A percentile compares a stretch with the other conserved stretches of the same genome.
Evolutionary conservation across 805 yeast species (phyloP).

Genomic region (Pachysolen tannophilus): DNA sequence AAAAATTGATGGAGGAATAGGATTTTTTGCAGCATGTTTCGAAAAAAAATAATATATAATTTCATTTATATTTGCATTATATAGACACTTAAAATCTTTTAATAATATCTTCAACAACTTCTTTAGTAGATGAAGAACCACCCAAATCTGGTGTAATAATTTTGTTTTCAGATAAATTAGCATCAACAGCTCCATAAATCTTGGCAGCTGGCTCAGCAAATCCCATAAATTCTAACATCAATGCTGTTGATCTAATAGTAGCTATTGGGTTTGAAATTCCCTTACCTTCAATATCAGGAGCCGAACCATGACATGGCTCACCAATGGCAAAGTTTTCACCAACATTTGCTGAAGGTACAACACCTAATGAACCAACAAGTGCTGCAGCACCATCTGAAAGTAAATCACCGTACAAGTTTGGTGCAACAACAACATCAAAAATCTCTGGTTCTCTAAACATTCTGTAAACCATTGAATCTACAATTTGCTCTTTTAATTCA

Average conservation of each 20-base stretch:
- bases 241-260: constrained; percentile 94
- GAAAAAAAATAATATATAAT: constrained; percentile 25
- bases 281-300: constrained; percentile 96
- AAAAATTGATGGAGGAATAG: constrained; percentile 94
- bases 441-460: constrained; percentile 97
- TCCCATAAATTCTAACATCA: constrained; percentile 96
- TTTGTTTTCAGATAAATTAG: constrained; percentile 72
- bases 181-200: constrained; percentile 92
- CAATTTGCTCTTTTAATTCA: constrained; percentile 87
- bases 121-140: constrained; percentile 78
- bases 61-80: not conserved
- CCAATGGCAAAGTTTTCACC: constrained; percentile 96
- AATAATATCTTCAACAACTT: constrained; percentile 80
- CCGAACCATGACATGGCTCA: constrained; percentile 99
- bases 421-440: constrained; percentile 97
- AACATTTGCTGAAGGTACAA: constrained; percentile 96
- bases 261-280: constrained; percentile 96
- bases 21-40: constrained; percentile 93
- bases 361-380: constrained; percentile 93
- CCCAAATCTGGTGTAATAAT: constrained; percentile 93
- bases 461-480: constrained; percentile 98
- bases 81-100: constrained; percentile 29
- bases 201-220: constrained; percentile 82
- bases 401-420: constrained; percentile 96
- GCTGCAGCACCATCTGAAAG: constrained; percentile 98